Base-by-base conservation (phyloP, 441 rosid genomes). In the Theobroma grandiflorum region DNA sequence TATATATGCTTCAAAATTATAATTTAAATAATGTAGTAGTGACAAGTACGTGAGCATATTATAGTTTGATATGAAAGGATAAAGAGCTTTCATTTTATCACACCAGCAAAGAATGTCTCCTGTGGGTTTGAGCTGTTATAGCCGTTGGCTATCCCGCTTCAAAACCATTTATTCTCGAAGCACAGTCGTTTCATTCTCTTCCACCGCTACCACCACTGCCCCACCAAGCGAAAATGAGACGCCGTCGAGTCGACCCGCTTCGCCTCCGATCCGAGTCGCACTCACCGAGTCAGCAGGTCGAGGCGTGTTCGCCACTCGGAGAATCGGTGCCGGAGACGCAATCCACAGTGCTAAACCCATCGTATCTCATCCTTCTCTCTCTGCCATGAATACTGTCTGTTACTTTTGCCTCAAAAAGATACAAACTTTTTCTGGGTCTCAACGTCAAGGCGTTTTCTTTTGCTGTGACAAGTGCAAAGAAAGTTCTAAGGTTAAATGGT, bases 291-390 rank as follows among this genome's bases (percentile, higher is more conserved):
- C 93, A 67, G 96, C 95, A 1, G 97, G 97, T 68, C 91, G 99
- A 0, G 99, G 94, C 80, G 96, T 95, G 68, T 95, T 92, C 84
- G 90, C 98, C 9, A 90, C 90, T 3, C 89, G 94, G 80, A 79
- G 85, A 77, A 92, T 95, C 81, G 77, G 82, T 2, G 88, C 88
- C 35, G 94, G 98, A 40, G 95, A 93, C 49, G 90, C 93, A 78
- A 89, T 95, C 68, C 98, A 95, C 85, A 90, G 93, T 4, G 98
- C 98, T 0, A 88, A 90, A 5, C 98, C 97, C 18, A 65, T 89
- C 40, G 33, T 91, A 42, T 78, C 91, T 79, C 88, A 81, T 77
- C 98, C 98, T 65, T 87, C 95, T 40, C 82, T 89, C 55, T 81
- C 86, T 16, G 35, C 81, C 0, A 40, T 85, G 31, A 79, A 83